These are phyloP conservation scores for Conringia planisiliqua DNA, from an alignment of 345 rosid genomes.

Conservation along the genomic window DNA sequence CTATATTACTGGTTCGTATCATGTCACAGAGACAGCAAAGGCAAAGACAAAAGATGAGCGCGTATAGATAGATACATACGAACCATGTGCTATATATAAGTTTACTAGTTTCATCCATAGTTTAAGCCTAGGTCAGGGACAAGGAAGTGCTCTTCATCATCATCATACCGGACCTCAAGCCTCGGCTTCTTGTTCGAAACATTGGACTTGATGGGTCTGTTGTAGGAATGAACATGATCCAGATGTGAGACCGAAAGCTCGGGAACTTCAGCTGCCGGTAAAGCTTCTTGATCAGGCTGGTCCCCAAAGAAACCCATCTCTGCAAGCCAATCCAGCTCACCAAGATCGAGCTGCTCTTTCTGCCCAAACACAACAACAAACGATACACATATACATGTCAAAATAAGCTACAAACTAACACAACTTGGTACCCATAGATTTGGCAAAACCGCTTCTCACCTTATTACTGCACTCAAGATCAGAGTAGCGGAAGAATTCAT, in stretches of 20 bases:
- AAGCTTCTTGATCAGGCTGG: constrained; percentile 52
- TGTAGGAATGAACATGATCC: constrained; percentile 32
- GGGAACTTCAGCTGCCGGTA: constrained; percentile 88
- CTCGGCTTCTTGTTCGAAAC: constrained; percentile 73
- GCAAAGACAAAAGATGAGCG: background rate
- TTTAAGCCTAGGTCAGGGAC: constrained; percentile 93
- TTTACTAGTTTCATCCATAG: constrained; percentile 64
- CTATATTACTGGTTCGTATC: background rate
- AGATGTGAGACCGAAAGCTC: constrained; percentile 55
- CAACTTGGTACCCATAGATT: background rate
- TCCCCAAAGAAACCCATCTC: constrained; percentile 66
- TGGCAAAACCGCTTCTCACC: constrained; percentile 42
- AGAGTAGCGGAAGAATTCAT: constrained; percentile 65
- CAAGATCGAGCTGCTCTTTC: constrained; percentile 66
- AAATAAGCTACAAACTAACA: background rate
- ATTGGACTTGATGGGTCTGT: constrained; percentile 47
- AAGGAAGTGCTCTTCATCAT: constrained; percentile 68
- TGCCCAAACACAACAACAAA: background rate
- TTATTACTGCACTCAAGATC: constrained; percentile 64
- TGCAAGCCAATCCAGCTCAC: constrained; percentile 73
- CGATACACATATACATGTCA: background rate
- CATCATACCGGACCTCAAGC: constrained; percentile 50
- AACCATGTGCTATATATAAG: constrained; percentile 37
- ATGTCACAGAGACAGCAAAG: background rate
- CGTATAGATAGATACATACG: constrained; percentile 29